Evolutionary conservation across 2,329 filamentous ascomycete genomes (phyloP).

Genomic region (Fusarium mundagurra): DNA sequence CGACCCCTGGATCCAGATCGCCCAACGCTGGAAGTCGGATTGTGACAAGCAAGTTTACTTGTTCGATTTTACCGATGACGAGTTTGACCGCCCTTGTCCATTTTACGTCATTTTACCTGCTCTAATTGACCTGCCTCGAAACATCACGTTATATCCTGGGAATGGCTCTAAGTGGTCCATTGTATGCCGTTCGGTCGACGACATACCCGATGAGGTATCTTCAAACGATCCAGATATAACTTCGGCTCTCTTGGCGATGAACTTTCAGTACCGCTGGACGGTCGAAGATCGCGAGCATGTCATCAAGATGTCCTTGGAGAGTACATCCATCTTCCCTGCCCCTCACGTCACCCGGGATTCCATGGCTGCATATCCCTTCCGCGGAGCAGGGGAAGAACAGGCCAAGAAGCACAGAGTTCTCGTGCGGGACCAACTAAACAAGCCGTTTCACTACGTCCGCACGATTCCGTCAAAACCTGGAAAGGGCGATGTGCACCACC

Average conservation of each 20-base stretch:
- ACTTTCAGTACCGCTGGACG: slow-evolving; percentile 59
- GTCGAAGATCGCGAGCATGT: slow-evolving; percentile 53
- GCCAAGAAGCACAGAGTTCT: slow-evolving; percentile 44
- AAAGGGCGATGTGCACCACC: slow-evolving; percentile 50
- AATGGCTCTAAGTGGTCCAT: slow-evolving; percentile 48
- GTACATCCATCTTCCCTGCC: not conserved
- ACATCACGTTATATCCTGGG: slow-evolving; percentile 55
- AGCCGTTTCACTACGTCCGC: slow-evolving; percentile 55
- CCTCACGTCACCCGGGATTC: slow-evolving; percentile 41
- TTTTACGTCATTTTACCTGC: slow-evolving; percentile 56
- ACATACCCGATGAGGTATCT: slow-evolving; percentile 32
- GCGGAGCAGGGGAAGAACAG: slow-evolving; percentile 34
- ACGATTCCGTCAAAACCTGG: slow-evolving; percentile 58
- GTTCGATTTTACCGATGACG: slow-evolving; percentile 49
- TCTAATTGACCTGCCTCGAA: slow-evolving; percentile 49
- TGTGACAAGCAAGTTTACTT: slow-evolving; percentile 39
- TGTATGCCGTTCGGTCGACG: slow-evolving; percentile 27
- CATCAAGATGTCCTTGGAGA: slow-evolving; percentile 51
- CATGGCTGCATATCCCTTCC: slow-evolving; percentile 46
- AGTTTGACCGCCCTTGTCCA: slow-evolving; percentile 46
- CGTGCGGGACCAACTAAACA: slow-evolving; percentile 50
- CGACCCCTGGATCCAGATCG: slow-evolving; percentile 59
- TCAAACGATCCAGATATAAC: slow-evolving; percentile 54
- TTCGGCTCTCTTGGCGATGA: slow-evolving; percentile 55
- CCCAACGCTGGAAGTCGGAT: slow-evolving; percentile 52